These are phyloP conservation scores for Xanthoconium stramineum DNA, from an alignment of 768 basidiomycete genomes.

Conservation along the genomic window DNA sequence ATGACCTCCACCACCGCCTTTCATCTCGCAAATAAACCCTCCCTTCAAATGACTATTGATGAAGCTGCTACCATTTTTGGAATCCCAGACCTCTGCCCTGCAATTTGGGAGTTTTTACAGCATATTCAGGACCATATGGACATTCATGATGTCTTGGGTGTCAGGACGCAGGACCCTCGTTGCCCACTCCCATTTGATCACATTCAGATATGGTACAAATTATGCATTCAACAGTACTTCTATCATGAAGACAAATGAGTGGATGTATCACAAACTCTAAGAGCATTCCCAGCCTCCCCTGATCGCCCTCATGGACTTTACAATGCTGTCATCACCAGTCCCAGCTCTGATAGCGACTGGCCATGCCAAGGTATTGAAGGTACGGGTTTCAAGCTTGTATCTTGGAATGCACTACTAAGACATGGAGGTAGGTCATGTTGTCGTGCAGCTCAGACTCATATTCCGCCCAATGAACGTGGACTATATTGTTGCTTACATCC, in stretches of 20 bases:
- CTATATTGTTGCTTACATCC: too few relatives aligned
- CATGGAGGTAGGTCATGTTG: too few relatives aligned
- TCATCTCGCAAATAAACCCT: neutral
- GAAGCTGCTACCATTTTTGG: neutral
- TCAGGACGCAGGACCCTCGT: neutral
- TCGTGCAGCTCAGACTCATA: too few relatives aligned
- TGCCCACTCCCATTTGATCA: neutral
- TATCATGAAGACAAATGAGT: neutral
- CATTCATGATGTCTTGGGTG: neutral
- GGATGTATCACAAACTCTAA: neutral
- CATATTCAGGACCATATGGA: neutral
- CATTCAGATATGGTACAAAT: too few relatives aligned
- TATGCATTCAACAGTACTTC: neutral
- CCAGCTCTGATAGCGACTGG: too few relatives aligned
- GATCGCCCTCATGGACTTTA: neutral
- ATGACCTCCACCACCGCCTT: neutral
- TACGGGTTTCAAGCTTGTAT: too few relatives aligned
- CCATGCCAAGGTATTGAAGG: too few relatives aligned
- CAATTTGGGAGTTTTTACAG: neutral
- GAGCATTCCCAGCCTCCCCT: neutral
- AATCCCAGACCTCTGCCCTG: neutral
- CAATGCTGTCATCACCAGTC: neutral
- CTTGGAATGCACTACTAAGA: too few relatives aligned
- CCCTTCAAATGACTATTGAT: neutral
- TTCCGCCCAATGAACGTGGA: too few relatives aligned